Evolutionary conservation across 352 stramenopile genomes (phyloP).

Genomic region (Paralagenidium karlingii): DNA sequence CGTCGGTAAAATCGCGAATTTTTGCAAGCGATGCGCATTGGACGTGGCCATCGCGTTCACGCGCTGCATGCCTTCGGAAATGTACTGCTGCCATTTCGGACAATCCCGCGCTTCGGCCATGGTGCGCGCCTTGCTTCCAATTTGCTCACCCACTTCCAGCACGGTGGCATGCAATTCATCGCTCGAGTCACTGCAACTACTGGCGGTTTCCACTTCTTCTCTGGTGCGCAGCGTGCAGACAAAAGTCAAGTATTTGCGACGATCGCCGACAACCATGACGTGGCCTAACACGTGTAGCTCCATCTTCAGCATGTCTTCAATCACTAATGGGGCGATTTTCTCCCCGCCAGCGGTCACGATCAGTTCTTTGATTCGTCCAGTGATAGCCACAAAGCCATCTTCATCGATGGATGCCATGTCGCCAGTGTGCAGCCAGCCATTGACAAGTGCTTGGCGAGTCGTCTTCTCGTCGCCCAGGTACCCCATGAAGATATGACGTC

Average conservation of each 20-base stretch:
- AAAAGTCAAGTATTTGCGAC: constrained; percentile 83
- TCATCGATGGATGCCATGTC: constrained; percentile 78
- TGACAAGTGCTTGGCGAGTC: constrained; percentile 41
- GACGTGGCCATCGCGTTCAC: constrained; percentile 40
- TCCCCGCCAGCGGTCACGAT: constrained; percentile 89
- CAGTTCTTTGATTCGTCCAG: constrained; percentile 89
- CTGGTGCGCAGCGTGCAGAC: constrained; percentile 72
- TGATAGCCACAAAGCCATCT: constrained; percentile 84
- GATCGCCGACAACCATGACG: constrained; percentile 85
- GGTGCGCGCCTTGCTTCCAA: constrained; percentile 53
- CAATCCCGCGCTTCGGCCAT: constrained; percentile 55
- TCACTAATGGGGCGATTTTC: constrained; percentile 83
- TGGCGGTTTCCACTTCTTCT: constrained; percentile 32
- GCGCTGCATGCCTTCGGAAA: constrained; percentile 54
- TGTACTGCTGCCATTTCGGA: constrained; percentile 58
- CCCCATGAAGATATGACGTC: constrained; percentile 62
- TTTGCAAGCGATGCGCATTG: constrained; percentile 49
- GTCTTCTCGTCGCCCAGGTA: constrained; percentile 48
- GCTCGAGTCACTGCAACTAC: no score
- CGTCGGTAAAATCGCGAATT: constrained; percentile 56
- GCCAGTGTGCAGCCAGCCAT: constrained; percentile 86
- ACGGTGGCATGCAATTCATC: constrained; percentile 56
- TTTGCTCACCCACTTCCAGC: constrained; percentile 46
- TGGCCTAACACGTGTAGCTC: constrained; percentile 70
- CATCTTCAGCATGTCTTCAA: constrained; percentile 81